phyloP scores from a whole-genome alignment of 257 asterid species.

The Solanum medicagineum region DNA sequence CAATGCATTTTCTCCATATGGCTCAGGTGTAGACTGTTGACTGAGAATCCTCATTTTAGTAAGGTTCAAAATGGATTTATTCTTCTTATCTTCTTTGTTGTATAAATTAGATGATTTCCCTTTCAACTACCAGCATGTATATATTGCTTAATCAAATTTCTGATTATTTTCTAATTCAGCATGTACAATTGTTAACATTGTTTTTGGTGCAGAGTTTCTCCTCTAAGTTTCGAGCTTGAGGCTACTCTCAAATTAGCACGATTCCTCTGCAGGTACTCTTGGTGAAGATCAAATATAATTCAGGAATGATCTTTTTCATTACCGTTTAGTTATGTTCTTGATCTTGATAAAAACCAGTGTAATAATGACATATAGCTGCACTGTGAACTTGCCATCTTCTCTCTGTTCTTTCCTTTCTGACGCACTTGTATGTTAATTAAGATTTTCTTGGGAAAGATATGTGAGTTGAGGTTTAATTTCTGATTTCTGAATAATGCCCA shows the following conservation, averaged over 20 bases:
- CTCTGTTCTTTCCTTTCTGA: not conserved
- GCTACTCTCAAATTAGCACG: constrained; percentile 94
- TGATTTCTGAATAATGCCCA: not conserved
- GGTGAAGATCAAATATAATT: not conserved
- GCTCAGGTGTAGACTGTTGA: not conserved
- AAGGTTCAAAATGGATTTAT: not conserved
- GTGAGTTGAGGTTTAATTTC: not conserved
- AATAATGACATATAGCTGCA: not conserved
- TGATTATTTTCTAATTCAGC: not conserved
- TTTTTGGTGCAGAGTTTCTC: constrained; percentile 69
- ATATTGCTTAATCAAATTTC: not conserved
- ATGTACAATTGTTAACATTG: not conserved
- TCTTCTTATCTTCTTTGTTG: not conserved
- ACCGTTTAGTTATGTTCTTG: not conserved
- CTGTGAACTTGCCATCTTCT: not conserved
- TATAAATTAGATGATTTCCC: not conserved
- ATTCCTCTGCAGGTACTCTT: constrained; percentile 84
- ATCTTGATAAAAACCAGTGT: not conserved
- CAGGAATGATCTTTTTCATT: not conserved
- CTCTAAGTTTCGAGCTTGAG: constrained; percentile 95
- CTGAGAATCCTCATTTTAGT: not conserved
- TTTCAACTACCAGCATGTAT: not conserved
- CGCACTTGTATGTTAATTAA: not conserved
- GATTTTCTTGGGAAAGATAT: not conserved
- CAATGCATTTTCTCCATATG: not conserved